Evolutionary conservation across 2,329 filamentous ascomycete genomes (phyloP).

Genomic region (Colletotrichum cordylinicola): DNA sequence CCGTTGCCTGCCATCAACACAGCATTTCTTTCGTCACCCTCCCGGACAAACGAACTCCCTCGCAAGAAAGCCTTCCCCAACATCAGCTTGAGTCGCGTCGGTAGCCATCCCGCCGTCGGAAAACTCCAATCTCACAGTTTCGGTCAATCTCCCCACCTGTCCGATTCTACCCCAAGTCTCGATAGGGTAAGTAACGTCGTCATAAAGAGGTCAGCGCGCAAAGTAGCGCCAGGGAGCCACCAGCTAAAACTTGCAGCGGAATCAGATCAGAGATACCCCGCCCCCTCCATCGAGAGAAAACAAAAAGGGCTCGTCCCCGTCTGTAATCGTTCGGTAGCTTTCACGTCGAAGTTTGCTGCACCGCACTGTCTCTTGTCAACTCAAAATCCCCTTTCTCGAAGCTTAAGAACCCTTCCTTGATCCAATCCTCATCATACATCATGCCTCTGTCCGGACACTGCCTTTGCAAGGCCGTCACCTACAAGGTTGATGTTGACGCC

Average conservation of each 20-base stretch:
- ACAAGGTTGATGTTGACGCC: constrained; percentile 60
- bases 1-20: background rate
- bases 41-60: background rate
- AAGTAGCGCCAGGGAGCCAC: background rate
- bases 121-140: constrained; percentile 6
- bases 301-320: constrained; percentile 10
- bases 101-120: constrained; percentile 1
- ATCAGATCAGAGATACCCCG: constrained; percentile 17
- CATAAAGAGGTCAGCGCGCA: constrained; percentile 14
- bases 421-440: constrained; percentile 27
- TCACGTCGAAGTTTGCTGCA: background rate
- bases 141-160: constrained; percentile 8
- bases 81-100: background rate
- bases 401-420: background rate
- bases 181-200: constrained; percentile 20
- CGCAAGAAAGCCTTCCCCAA: background rate
- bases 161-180: background rate
- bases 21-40: background rate
- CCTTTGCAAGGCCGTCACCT: constrained; percentile 75
- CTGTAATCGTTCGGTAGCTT: background rate
- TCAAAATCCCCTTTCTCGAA: background rate
- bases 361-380: background rate
- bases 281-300: constrained; percentile 1
- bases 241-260: constrained; percentile 13
- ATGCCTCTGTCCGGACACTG: constrained; percentile 75